Conservation (phyloP, 2,329 filamentous ascomycete genomes). For the Didymella segeticola region DNA sequence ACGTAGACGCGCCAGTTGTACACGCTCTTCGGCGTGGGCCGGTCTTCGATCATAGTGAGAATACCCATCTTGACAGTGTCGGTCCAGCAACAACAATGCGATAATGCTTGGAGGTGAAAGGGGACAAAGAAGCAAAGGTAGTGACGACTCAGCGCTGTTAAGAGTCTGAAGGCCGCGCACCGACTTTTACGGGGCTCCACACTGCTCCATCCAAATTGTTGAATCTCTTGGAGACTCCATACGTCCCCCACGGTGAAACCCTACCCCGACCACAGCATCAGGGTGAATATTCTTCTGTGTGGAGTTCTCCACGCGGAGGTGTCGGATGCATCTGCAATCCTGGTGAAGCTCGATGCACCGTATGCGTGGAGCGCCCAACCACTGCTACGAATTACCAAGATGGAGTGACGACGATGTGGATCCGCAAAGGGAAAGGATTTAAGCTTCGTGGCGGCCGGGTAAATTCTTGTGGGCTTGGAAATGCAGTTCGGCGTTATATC, state of each 20-base stretch:
- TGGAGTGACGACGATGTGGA: conserved; percentile 16
- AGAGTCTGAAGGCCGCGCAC: conserved; percentile 10
- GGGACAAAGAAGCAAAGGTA: not conserved
- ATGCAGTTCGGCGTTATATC: not conserved
- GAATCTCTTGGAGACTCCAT: conserved; percentile 16
- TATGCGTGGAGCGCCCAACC: conserved; percentile 11
- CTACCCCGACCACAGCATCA: conserved; percentile 2
- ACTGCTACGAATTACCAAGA: not conserved
- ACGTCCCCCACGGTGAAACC: conserved; percentile 5
- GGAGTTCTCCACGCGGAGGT: conserved; percentile 11
- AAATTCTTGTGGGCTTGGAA: conserved; percentile 12
- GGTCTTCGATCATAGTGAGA: conserved; percentile 45
- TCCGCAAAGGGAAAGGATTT: conserved; percentile 8
- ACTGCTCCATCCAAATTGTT: conserved; percentile 13
- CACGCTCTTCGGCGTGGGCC: conserved; percentile 63
- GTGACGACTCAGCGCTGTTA: not conserved
- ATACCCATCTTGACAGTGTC: conserved; percentile 38
- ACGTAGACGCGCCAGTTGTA: conserved; percentile 68
- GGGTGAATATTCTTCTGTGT: conserved; percentile 14
- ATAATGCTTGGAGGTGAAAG: too few species aligned
- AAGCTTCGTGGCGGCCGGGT: conserved; percentile 20
- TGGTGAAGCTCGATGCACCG: conserved; percentile 3
- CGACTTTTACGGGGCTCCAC: conserved; percentile 19
- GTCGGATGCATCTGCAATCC: conserved; percentile 7
- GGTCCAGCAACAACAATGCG: not conserved